A percentile compares a stretch with the other conserved stretches of the same genome.
Conservation (phyloP, 164 flowering plant species). For the Annona squamosa region DNA sequence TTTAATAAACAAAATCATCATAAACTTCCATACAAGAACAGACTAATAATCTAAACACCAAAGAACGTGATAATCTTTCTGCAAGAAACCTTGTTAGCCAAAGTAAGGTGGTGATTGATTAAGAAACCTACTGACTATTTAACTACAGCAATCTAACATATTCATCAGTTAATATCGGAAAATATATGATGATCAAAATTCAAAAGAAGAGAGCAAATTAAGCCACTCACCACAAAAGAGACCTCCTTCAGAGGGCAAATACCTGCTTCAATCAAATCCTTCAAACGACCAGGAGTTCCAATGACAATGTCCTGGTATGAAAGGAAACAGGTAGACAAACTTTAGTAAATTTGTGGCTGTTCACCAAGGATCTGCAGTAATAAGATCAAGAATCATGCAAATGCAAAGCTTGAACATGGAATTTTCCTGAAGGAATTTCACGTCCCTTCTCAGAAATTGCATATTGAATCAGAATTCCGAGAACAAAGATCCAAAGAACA, state of each 20-base stretch:
- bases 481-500: neutral
- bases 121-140: neutral
- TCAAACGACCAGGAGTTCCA: conserved; percentile 95
- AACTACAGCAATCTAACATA: neutral
- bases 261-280: conserved; percentile 78
- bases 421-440: neutral
- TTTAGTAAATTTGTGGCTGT: neutral
- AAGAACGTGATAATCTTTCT: neutral
- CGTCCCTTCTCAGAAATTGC: neutral
- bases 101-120: too few relatives aligned
- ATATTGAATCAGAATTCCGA: neutral
- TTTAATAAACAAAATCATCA: neutral
- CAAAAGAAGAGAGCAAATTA: neutral
- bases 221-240: conserved; percentile 79
- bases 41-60: too few relatives aligned
- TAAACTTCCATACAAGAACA: neutral
- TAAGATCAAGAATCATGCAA: neutral
- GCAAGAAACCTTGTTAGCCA: neutral
- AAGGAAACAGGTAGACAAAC: neutral
- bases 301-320: conserved; percentile 80
- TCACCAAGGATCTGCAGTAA: neutral
- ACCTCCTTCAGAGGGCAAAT: conserved; percentile 66
- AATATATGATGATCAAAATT: neutral
- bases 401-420: neutral
- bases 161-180: too few relatives aligned